Evolutionary conservation across 805 yeast species (phyloP).

Genomic region (Candida peoriensis): DNA sequence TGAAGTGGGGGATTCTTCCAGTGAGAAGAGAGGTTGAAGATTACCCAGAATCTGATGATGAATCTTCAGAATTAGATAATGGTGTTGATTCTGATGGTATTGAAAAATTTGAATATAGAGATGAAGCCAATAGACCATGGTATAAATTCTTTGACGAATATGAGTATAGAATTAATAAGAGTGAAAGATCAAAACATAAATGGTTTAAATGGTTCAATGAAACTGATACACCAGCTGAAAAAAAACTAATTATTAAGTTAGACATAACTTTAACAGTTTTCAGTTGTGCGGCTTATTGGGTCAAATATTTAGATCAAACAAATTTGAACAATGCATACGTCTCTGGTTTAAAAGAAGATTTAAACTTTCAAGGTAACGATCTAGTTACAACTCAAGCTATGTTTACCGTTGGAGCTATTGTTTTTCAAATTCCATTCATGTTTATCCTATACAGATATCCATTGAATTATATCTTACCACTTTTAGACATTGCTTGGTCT

Average conservation of each 20-base stretch:
- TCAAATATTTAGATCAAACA: constrained; percentile 57
- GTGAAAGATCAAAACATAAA: constrained; percentile 4
- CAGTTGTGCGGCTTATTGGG: constrained; percentile 61
- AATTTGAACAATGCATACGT: constrained; percentile 65
- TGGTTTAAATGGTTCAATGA: constrained; percentile 16
- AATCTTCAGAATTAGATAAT: neutral
- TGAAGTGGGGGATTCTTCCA: constrained; percentile 31
- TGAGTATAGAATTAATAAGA: constrained; percentile 30
- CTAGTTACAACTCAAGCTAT: constrained; percentile 55
- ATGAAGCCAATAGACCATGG: constrained; percentile 51
- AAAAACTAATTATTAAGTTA: constrained; percentile 43
- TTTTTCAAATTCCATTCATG: constrained; percentile 65
- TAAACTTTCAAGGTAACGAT: constrained; percentile 59
- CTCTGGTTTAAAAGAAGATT: constrained; percentile 55
- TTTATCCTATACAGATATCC: constrained; percentile 53
- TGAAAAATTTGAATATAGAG: constrained; percentile 38
- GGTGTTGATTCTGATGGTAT: constrained; percentile 10
- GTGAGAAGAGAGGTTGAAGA: constrained; percentile 23
- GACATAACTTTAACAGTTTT: constrained; percentile 53
- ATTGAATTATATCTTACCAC: constrained; percentile 39
- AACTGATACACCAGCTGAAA: constrained; percentile 31
- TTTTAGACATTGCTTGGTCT: constrained; percentile 40
- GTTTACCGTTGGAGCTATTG: constrained; percentile 55
- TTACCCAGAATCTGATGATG: constrained; percentile 2
- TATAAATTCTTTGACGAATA: constrained; percentile 52